Evolutionary conservation across 768 basidiomycete species (phyloP), one percentile per base, ranked within the genome.

Genomic region (Leccinum longicurvipes): DNA sequence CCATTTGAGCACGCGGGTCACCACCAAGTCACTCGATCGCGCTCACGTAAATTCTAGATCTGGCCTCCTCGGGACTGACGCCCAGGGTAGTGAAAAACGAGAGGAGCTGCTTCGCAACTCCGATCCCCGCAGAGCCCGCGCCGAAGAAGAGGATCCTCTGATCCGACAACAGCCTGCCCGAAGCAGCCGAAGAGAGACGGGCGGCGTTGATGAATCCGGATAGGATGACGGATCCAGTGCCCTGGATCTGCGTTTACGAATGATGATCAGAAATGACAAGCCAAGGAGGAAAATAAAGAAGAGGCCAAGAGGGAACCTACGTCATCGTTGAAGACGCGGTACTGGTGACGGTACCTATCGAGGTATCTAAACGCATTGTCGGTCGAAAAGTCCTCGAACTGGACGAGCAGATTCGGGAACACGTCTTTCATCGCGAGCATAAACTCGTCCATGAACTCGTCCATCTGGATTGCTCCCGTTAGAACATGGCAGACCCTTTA

Each of bases 291-390:
- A 36, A 52, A 36, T 19, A 3, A 54, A 31, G 15, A 44, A 24
- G 7, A 19, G 7, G 17, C 45, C 25, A 41, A 8, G 34, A 14
- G 19, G 42, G 47, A 51, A 71, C 84, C 59, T 51, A 88, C 86
- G 70, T 90, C 87, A 62, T 89, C 87, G 62, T 87, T 88, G 75
- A 87, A 87, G 55, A 82, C 80, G 53, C 77, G 76, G 66, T 85
- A 82, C 46, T 76, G 74, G 42, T 78, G 63, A 49, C 82, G 77
- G 73, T 84, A 87, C 60, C 79, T 74, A 36, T 83, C 82, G 31
- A 91, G 79, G 69, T 87, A 87, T 47, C 80, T 75, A 76, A 90
- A 91, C 3, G 89, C 89, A 50, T 87, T 86, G 65, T 90, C 84
- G 2, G 87, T 89, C 50, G 86, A 85, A 67, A 88, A 91, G 66